Evolutionary conservation across 2,329 filamentous ascomycete genomes (phyloP), one percentile per base, ranked within the genome.

Genomic region (Microcera coccophila): DNA sequence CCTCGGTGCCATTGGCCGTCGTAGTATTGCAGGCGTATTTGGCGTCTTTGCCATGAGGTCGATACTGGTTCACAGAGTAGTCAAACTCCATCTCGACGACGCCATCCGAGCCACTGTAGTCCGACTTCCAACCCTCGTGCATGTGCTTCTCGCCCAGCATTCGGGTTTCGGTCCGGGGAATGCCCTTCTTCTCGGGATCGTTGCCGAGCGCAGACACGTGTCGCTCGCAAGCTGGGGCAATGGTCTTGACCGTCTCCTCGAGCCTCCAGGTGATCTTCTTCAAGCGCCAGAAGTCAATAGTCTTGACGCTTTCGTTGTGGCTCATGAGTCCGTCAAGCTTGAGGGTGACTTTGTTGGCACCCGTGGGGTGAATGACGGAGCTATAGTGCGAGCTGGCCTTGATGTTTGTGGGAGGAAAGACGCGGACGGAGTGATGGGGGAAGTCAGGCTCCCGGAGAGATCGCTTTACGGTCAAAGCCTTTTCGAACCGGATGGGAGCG

Each of bases 391-490:
- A 85, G 59, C 83, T 84, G 45, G 89, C 87, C 53, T 88, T 90
- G 59, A 98, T 84, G 68, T 95, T 93, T 54, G 93, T 98, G 0
- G 93, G 91, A 36, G 91, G 93, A 69, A 98, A 98, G 60, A 97
- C 87, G 60, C 91, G 88, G 49, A 95, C 83, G 14, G 87, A 94
- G 67, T 90, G 84, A 68, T 94, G 91, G 48, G 94, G 89, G 40
- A 79, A 75, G 37, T 89, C 86, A 3, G 87, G 81, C 40, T 85
- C 68, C 7, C 70, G 76, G 19, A 97, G 79, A 24, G 90, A 86
- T 48, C 91, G 87, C 69, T 84, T 84, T 54, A 97, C 78, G 42
- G 82, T 74, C 34, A 97, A 72, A 9, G 78, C 76, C 57, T 82
- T 80, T 48, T 79, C 76, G 58, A 88, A 79, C 54, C 75, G 80